Evolutionary conservation across 2,329 filamentous ascomycete species (phyloP), one percentile per base, ranked within the genome.

Genomic region (Aspergillus fructus): DNA sequence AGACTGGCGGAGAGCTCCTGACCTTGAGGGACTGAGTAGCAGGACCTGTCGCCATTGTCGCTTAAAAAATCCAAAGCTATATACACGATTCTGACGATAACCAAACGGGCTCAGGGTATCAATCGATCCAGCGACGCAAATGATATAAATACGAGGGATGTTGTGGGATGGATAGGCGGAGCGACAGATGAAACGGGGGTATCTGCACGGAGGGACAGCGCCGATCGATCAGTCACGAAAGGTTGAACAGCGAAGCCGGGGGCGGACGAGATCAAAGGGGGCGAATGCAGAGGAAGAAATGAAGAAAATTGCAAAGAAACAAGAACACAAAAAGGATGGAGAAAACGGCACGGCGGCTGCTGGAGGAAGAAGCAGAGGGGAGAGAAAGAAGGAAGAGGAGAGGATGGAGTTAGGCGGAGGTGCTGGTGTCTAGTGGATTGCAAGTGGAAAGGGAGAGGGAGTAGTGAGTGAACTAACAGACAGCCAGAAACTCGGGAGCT

Each of bases 21-120:
- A 94, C 91, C 90, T 96, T 96, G 74, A 96, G 81, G 68, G 91
- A 96, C 81, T 96, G 91, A 71, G 93, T 93, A 71, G 89, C 89
- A 61, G 88, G 89, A 76, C 89, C 87, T 71, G 90, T 89, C 84
- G 93, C 93, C 82, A 85, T 89, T 56, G 47, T 61, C 50, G 42
- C 52, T 59, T 39, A 39, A 53, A 47, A 56, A 56, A 59, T 56
- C 62, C 50, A 59, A 59, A 27, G 55, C 58, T 52, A 59, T 53
- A 57, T 53, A 59, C 49, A 57, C 45, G 46, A 53, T 54, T 42
- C 50, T 24, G 47, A 47, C 47, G 30, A 41, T 53, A 49, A 55
- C 40, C 45, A 50, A 54, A 53, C 30, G 52, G n/a, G 34, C 19
- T 37, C 39, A 34, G 51, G 42, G 49, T 49, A 49, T 53, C 37